phyloP scores from a whole-genome alignment of 192 early-diverging fungal species.

The Coemansia sp. region DNA sequence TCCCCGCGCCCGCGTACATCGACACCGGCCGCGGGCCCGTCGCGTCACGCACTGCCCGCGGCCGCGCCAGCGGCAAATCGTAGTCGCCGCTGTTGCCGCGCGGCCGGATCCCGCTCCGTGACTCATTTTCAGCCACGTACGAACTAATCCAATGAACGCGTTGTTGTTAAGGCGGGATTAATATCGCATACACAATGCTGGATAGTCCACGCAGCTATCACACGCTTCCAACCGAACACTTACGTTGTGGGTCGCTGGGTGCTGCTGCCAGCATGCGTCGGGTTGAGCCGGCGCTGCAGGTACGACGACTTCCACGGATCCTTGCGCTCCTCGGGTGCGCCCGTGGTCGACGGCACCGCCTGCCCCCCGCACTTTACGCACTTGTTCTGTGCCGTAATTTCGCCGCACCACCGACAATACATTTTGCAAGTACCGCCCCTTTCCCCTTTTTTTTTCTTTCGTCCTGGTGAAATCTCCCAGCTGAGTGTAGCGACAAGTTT shows the following conservation, averaged over 20 bases:
- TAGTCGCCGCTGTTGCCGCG: not conserved
- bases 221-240: conserved; percentile 4
- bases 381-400: conserved; percentile 14
- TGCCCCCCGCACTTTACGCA: conserved; percentile 38
- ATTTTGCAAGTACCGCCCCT: too few species aligned
- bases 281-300: conserved; percentile 35
- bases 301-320: conserved; percentile 50
- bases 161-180: too few species aligned
- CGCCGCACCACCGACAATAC: conserved; percentile 45
- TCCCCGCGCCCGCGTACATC: conserved; percentile 24
- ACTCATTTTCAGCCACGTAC: too few species aligned
- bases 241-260: conserved; percentile 16
- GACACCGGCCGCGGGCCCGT: conserved; percentile 26
- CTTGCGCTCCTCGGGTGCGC: conserved; percentile 20
- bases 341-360: conserved; percentile 30
- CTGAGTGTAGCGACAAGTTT: too few species aligned
- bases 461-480: too few species aligned
- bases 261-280: conserved; percentile 1
- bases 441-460: too few species aligned
- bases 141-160: too few species aligned
- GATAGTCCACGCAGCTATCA: too few species aligned
- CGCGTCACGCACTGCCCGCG: conserved; percentile 31
- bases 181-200: too few species aligned
- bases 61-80: conserved; percentile 13
- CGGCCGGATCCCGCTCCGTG: too few species aligned